Evolutionary conservation across 2,329 filamentous ascomycete species (phyloP), one percentile per base, ranked within the genome.

Genomic region (Stemphylium beticola): DNA sequence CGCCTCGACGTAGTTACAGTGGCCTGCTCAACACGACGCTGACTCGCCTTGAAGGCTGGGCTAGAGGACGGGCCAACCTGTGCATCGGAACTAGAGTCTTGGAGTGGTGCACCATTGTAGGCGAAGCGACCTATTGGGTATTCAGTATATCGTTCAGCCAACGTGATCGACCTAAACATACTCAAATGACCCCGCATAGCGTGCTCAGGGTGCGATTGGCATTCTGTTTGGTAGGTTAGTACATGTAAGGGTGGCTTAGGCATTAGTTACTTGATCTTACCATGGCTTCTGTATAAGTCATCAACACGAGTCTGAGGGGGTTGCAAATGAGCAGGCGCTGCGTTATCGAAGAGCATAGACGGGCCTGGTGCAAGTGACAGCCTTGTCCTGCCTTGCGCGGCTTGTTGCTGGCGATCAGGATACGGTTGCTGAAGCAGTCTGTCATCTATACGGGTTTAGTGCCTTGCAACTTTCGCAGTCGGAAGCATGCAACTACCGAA

Each of bases 401-500:
- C 75, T 58, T 75, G 73, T 9, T 58, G 63, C 36, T 74, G 68
- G 1, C 73, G 71, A 49, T 74, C 63, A 17, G 65, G 48, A 36
- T 73, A 68, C 8, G 72, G 65, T 44, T 67, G 66, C 14, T 64
- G 67, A 10, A 77, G 64, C 22, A 77, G 49, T 22, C 52, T 58
- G 32, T 75, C 57, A 57, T 79, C 78, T 79, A n/a, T 2, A 22
- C 1, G 17, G 12, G 10, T 39, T 59, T 14, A 63, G 40, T 29
- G 15, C 10, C 11, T n/a, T 18, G 4, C 3, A 11, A 32, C 14
- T 32, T 2, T 6, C 8, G 10, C 17, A 17, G 32, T 32, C 15
- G 8, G 4, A 26, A n/a, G 1, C 11, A 3, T 32, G 1, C 14
- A 49, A 74, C 61, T 61, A 84, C 82, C 81, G 60, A 83, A 84